Evolutionary conservation across 345 rosid species (phyloP).

Genomic region (Populus pruinosa): DNA sequence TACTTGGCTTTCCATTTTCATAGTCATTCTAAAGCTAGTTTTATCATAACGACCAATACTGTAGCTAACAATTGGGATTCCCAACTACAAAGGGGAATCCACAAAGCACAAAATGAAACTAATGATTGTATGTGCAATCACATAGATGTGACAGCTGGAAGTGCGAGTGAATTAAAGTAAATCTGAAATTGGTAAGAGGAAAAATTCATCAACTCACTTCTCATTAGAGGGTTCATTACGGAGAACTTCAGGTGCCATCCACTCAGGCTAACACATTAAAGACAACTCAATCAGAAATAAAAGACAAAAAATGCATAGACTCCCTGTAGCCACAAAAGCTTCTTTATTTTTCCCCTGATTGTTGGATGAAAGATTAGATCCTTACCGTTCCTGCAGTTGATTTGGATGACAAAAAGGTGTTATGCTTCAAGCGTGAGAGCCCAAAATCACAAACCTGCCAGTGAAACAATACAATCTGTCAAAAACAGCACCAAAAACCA

Average conservation of each 20-base stretch:
- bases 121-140: neutral
- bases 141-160: neutral
- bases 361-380: neutral
- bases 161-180: neutral
- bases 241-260: slow-evolving; percentile 99
- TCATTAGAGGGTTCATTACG: slow-evolving; percentile 95
- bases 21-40: neutral
- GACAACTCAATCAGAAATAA: slow-evolving; percentile 26
- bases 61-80: neutral
- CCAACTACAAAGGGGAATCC: neutral
- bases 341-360: neutral
- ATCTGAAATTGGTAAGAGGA: neutral
- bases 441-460: slow-evolving; percentile 96
- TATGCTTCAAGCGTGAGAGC: slow-evolving; percentile 94
- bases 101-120: neutral
- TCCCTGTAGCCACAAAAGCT: neutral
- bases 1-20: neutral
- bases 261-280: slow-evolving; percentile 76
- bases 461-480: slow-evolving; percentile 3
- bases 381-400: slow-evolving; percentile 99
- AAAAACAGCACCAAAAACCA: neutral
- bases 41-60: neutral
- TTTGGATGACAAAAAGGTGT: slow-evolving; percentile 93
- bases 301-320: neutral
- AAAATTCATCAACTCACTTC: slow-evolving; percentile 55